Base-by-base conservation (phyloP, 176 grass and related monocot species). In the Metroxylon sagu region DNA sequence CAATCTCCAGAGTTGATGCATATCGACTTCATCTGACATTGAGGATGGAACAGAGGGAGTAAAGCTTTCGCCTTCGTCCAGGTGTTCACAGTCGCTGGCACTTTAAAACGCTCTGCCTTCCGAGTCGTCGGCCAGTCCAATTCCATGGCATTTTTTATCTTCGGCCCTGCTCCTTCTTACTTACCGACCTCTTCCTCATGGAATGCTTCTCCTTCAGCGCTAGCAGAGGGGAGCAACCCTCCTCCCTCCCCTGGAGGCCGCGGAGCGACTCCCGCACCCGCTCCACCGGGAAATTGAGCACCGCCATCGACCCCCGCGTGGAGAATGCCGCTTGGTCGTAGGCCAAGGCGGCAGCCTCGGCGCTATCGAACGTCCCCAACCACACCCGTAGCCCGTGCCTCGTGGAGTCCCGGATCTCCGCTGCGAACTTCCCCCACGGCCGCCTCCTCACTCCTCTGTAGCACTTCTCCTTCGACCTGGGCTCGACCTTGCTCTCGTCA, bases 271-370 rank as follows among this genome's bases (percentile, higher is more conserved):
- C 58, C 58, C 5, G 26, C 16, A 61, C 58, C 6, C 26, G 58
- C 29, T 61, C 16, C 26, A 26, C 58, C 5, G 58, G 58, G 58
- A 61, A 61, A 23, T 56, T 56, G 54, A 56, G 54, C 54, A 21
- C 54, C 19, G 54, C 54, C 5, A 19, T 19, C 54, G 27, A 1
- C 16, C 58, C 58, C 58, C 58, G 15, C 58, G 26, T 61, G 0
- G 58, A 23, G 21, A 29, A 61, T n/a, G 58, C 58, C 16, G 58
- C 58, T 16, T 61, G 58, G 58, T 61, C 58, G 58, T 61, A 61
- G 5, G 58, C 28, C 16, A 61, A 18, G 26, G 54, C 54, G 18
- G 54, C 54, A 8, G 54, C 54, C 54, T 56, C 54, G 18, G 17
- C 54, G 21, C 12, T 21, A 19, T 56, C 54, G 54, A 56, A 56